Conservation (phyloP, 169 alveolate species). For the Plasmodium fragile region DNA sequence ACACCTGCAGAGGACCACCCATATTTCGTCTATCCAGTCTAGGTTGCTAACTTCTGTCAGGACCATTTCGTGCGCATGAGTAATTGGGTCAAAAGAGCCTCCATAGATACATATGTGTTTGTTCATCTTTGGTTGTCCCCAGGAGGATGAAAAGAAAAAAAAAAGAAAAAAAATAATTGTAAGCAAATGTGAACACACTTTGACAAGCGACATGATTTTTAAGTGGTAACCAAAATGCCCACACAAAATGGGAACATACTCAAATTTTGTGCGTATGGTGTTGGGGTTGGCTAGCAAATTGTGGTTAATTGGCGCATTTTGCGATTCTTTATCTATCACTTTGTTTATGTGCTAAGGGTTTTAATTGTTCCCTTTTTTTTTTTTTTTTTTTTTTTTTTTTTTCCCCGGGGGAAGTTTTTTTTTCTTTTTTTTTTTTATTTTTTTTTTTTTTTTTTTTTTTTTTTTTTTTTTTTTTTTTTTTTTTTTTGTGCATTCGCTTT, state of each 20-base stretch:
- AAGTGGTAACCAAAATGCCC: background rate
- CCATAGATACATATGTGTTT: constrained; percentile 65
- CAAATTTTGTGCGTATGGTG: background rate
- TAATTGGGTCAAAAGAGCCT: constrained; percentile 68
- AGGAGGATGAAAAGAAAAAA: constrained; percentile 7
- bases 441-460: background rate
- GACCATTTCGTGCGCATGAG: constrained; percentile 71
- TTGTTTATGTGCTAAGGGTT: background rate
- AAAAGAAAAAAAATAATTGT: background rate
- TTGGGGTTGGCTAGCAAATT: background rate
- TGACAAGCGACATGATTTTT: background rate
- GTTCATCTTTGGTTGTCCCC: constrained; percentile 37
- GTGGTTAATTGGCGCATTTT: background rate
- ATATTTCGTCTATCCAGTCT: constrained; percentile 64
- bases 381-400: background rate
- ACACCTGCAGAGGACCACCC: constrained; percentile 73
- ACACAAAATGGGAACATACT: background rate
- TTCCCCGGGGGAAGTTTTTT: background rate
- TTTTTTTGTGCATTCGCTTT: background rate
- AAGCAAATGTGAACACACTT: background rate
- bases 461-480: background rate
- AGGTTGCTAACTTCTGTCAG: constrained; percentile 31
- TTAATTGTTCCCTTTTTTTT: background rate
- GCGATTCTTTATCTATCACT: background rate
- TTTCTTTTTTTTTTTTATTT: too few relatives aligned